Evolutionary conservation across 2,329 filamentous ascomycete species (phyloP), one percentile per base, ranked within the genome.

Genomic region (Periglandula ipomoeae): DNA sequence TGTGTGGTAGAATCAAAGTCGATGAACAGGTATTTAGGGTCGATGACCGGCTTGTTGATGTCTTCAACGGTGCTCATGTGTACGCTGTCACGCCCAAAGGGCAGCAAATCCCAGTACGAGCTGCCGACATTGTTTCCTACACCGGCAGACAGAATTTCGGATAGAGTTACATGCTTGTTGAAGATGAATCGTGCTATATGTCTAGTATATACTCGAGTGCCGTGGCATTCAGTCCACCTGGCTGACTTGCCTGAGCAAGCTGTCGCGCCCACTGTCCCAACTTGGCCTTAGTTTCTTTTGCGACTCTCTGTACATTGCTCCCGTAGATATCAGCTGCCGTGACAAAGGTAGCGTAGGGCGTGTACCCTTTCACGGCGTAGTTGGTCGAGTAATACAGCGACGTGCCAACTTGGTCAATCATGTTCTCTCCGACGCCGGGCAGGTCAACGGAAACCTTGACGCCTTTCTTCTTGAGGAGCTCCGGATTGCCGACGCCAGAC

Each of bases 351-450:
- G 59, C 61, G 50, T 64, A 67, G 1, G 61, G 60, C 5, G 59
- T 61, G 46, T 59, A 66, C 0, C 56, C 55, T 5, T 47, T 43
- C 8, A 47, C n/a, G 8, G 57, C 57, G 2, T 53, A 19, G 13
- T 51, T 59, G 39, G 50, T 54, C 9, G 47, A 52, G 43, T 61
- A 67, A 5, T 51, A 37, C 5, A 69, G 44, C 1, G 46, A 34
- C 2, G 53, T 57, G 49, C 61, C 61, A 13, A 76, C 60, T 56
- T 81, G 75, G 44, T 78, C 74, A 52, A 75, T 68, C 1, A 78
- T 60, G 55, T 76, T 73, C 55, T 74, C 72, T 0, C 76, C 76
- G 0, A 79, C 75, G 3, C 74, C 75, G 0, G 71, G 71, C 1
- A 72, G 64, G 24, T 74, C 61, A 5, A 78, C 58, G 17, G 65